Percentiles rank a stretch among this genome's conserved stretches.
phyloP scores from a whole-genome alignment of 1,284 basidiomycete species.

The Cryptococcus sp. region DNA sequence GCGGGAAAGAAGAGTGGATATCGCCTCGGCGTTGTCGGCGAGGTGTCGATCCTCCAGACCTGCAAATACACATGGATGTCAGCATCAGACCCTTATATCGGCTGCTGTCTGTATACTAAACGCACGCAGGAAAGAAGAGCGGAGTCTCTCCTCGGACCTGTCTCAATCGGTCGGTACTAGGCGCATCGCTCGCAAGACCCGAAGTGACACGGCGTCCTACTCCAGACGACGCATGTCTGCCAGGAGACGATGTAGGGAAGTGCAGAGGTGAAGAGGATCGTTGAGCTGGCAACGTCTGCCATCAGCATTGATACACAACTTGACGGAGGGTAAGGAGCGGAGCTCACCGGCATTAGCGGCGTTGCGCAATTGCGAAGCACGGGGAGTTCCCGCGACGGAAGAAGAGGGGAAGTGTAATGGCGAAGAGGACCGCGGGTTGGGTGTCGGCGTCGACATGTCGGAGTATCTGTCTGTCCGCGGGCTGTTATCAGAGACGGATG shows the following conservation, averaged over 20 bases:
- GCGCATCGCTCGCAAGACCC: constrained; percentile 17
- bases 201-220: constrained; percentile 12
- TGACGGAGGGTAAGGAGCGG: too few species aligned
- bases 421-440: constrained; percentile 34
- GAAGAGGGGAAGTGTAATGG: constrained; percentile 48
- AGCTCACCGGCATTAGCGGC: constrained; percentile 18
- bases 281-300: constrained; percentile 52
- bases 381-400: constrained; percentile 38
- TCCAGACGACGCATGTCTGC: constrained; percentile 53
- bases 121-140: constrained; percentile 54
- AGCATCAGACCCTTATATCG: constrained; percentile 49
- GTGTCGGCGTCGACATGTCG: constrained; percentile 37
- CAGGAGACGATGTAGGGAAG: constrained; percentile 71
- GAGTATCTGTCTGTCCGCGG: not conserved
- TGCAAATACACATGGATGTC: constrained; percentile 23
- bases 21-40: constrained; percentile 75
- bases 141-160: constrained; percentile 40
- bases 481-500: not conserved
- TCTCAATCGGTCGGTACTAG: constrained; percentile 22
- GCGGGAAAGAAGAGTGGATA: constrained; percentile 72
- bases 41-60: constrained; percentile 59
- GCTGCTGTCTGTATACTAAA: not conserved
- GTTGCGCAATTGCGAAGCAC: constrained; percentile 19
- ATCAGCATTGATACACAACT: not conserved
- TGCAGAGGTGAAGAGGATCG: constrained; percentile 62